Base-by-base conservation (phyloP, 78 protist species). In the Cavenderia fasciculata region DNA sequence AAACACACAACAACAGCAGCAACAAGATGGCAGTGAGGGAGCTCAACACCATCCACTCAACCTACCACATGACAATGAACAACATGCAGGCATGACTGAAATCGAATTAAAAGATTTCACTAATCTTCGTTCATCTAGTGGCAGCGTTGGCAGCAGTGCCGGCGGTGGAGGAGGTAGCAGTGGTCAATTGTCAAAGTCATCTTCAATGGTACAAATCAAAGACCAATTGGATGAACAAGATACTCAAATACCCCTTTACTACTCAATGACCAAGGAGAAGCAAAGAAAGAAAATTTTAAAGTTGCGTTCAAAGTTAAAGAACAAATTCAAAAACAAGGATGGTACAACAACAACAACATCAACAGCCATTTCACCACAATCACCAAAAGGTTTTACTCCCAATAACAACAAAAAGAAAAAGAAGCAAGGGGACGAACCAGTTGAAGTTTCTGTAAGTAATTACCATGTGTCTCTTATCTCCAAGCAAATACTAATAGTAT, bases 181-280 rank as follows among this genome's bases (percentile, higher is more conserved):
- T 38, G 49, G 68, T 46, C n/a, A 23, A 27, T 36, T 72, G 23
- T 52, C 49, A n/a, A 72, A 72, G 21, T 34, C 52, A 21, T n/a
- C 21, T 36, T 72, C 79, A 52, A 36, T 72, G 65, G 79, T 52
- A 49, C 49, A 65, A 36, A 65, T 72, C 3, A 18, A 54, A n/a
- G 46, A 34, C 7, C 18, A 1, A 8, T 33, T 72, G 10, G 43
- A 51, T 23, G 89, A 66, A 2, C 89, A 63, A 40, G 72, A 33
- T 4, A 63, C 75, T 19, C 89, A 82, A 68, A 82, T 82, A 41
- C 89, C 89, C 6, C 70, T 82, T 31, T 82, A 68, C 59, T 82
- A 43, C 27, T 61, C 63, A 25, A 68, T 82, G 56, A 70, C 57
- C 25, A 82, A 82, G 23, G 79, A 82, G 43, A 82, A 76, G 8